phyloP scores from a whole-genome alignment of 352 stramenopile species.

The Hyaloperonospora brassicae region DNA sequence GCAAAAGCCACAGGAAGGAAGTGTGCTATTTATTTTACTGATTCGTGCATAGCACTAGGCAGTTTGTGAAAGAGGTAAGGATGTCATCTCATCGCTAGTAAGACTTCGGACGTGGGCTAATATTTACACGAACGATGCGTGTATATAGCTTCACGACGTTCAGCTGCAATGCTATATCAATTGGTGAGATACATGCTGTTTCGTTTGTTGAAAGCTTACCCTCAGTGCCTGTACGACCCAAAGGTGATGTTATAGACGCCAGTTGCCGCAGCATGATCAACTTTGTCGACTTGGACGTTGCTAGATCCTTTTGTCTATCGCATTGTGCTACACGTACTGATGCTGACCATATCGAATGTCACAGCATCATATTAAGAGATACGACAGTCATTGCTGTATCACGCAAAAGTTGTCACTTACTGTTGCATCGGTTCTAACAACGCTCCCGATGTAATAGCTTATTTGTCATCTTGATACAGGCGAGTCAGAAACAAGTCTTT shows the following conservation, averaged over 20 bases:
- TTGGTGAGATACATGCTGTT: conserved; percentile 52
- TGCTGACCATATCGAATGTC: conserved; percentile 62
- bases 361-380: conserved; percentile 42
- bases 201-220: conserved; percentile 57
- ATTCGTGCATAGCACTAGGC: conserved; percentile 50
- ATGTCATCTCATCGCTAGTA: conserved; percentile 1
- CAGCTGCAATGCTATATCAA: conserved; percentile 37
- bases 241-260: conserved; percentile 50
- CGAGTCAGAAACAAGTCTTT: conserved; percentile 51
- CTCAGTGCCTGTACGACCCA: conserved; percentile 50
- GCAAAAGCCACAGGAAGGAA: conserved; percentile 39
- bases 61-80: conserved; percentile 52
- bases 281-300: conserved; percentile 29
- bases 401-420: background rate
- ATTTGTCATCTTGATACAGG: conserved; percentile 77
- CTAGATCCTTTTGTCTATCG: conserved; percentile 38
- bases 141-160: conserved; percentile 17
- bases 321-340: conserved; percentile 48
- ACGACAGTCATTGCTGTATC: conserved; percentile 4
- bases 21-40: conserved; percentile 49
- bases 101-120: conserved; percentile 11
- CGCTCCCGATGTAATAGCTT: conserved; percentile 11
- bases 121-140: background rate
- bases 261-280: conserved; percentile 37
- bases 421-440: conserved; percentile 2